phyloP scores from a whole-genome alignment of 2,329 filamentous ascomycete species.

The Purpureocillium lavendulum region DNA sequence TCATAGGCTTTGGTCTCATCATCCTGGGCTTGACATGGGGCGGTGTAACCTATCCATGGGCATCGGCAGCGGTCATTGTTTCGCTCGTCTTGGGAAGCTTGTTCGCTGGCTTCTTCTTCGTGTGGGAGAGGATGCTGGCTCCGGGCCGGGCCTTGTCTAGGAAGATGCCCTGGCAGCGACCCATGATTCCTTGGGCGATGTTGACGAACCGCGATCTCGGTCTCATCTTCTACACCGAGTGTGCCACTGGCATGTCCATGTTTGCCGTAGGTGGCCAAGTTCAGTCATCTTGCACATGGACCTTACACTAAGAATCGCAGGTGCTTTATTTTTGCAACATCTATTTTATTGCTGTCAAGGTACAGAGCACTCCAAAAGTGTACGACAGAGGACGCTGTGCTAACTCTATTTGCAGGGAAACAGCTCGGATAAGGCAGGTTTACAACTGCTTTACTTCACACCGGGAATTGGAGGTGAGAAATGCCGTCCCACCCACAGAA shows the following conservation, averaged over 20 bases:
- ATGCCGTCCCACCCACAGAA: too few relatives aligned
- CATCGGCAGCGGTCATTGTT: slow-evolving; percentile 36
- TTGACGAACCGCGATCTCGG: slow-evolving; percentile 48
- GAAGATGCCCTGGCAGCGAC: slow-evolving; percentile 42
- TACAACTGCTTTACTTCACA: slow-evolving; percentile 54
- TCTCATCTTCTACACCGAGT: slow-evolving; percentile 54
- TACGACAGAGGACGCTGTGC: not conserved
- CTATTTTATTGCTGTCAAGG: slow-evolving; percentile 55
- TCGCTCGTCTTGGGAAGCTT: slow-evolving; percentile 37
- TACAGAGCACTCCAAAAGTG: slow-evolving; percentile 6
- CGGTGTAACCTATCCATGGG: slow-evolving; percentile 44
- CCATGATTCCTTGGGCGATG: slow-evolving; percentile 57
- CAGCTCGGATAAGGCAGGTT: slow-evolving; percentile 39
- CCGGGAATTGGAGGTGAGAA: slow-evolving; percentile 49
- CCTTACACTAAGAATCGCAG: slow-evolving; percentile 8
- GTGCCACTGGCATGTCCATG: slow-evolving; percentile 48
- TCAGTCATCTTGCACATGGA: not conserved
- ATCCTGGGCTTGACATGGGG: slow-evolving; percentile 49
- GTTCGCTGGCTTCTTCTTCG: slow-evolving; percentile 31
- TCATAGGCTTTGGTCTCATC: slow-evolving; percentile 43
- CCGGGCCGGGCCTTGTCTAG: slow-evolving; percentile 36
- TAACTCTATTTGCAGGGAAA: slow-evolving; percentile 29
- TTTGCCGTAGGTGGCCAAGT: slow-evolving; percentile 29
- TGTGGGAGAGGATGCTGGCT: slow-evolving; percentile 46
- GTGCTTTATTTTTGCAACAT: slow-evolving; percentile 62